phyloP scores from a whole-genome alignment of 164 flowering plant genomes.

The Chimonanthus salicifolius region DNA sequence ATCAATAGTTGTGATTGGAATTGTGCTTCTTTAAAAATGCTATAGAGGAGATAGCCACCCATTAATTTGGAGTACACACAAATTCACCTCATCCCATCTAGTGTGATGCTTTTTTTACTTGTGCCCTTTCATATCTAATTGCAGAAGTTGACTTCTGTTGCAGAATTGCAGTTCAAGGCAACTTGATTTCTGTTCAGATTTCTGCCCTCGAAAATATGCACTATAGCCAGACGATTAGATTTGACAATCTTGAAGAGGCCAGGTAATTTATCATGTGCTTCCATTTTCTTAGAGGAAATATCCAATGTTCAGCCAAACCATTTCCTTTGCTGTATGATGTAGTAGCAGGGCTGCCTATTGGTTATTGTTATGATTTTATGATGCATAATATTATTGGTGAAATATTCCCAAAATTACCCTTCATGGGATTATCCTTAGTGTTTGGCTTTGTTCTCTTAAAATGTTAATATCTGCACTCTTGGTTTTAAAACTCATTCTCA shows the following conservation, averaged over 20 bases:
- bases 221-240: constrained; percentile 90
- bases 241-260: constrained; percentile 82
- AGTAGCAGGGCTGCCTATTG: too few species aligned
- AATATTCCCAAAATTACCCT: neutral
- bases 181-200: constrained; percentile 54
- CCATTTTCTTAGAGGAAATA: neutral
- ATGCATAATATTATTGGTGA: neutral
- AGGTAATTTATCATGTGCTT: constrained; percentile 34
- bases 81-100: neutral
- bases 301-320: neutral
- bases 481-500: neutral
- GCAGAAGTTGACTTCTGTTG: constrained; percentile 2
- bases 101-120: neutral
- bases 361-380: neutral
- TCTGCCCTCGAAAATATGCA: constrained; percentile 95
- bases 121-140: constrained; percentile 5
- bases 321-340: neutral
- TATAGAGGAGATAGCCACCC: neutral
- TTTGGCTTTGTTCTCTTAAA: neutral
- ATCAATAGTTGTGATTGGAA: neutral
- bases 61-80: neutral
- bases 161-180: constrained; percentile 82
- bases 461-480: neutral
- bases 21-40: neutral
- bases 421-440: neutral